Base-by-base conservation (phyloP, 148 eudicot genomes). In the Nyssa sinensis region DNA sequence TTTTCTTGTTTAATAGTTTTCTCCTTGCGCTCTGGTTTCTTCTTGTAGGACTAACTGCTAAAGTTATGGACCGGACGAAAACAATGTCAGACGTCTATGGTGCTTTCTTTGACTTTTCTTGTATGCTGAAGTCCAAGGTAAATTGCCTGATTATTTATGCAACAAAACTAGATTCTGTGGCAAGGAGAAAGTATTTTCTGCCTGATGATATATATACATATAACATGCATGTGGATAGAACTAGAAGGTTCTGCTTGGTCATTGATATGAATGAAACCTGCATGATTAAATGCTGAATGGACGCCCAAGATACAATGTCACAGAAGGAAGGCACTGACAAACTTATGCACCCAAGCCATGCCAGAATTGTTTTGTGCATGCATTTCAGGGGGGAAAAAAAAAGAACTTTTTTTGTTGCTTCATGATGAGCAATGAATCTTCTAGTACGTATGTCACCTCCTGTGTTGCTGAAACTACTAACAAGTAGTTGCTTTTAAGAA, bases 1-100 rank as follows among this genome's bases (percentile, higher is more conserved):
- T 51, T 14, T 60, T 41, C 11, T 17, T 57, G 4, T 34, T 51
- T n/a, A n/a, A n/a, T n/a, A n/a, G n/a, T n/a, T n/a, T n/a, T n/a
- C n/a, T n/a, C n/a, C n/a, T n/a, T n/a, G n/a, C n/a, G n/a, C n/a
- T n/a, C 6, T 35, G 64, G 30, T 63, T 69, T 24, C 35, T 61
- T 19, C 44, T 70, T 74, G 55, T 68, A 94, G 98, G 97, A 69
- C 92, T 94, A 64, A 90, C 97, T 75, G 98, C 98, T 55, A 83
- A 88, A 74, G 82, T 94, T 55, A 88, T 92, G 71, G 91, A 82
- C 74, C 79, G 83, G 74, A 90, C 97, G 34, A 79, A 84, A 61
- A 81, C 89, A 51, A 92, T 94, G 86, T 72, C 89, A 35, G 97
- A 94, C 81, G 97, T 94, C 60, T 92, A 90, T 78, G 95, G 95